These are phyloP conservation scores for Litchi chinensis DNA, from an alignment of 345 rosid species.

Conservation along the genomic window DNA sequence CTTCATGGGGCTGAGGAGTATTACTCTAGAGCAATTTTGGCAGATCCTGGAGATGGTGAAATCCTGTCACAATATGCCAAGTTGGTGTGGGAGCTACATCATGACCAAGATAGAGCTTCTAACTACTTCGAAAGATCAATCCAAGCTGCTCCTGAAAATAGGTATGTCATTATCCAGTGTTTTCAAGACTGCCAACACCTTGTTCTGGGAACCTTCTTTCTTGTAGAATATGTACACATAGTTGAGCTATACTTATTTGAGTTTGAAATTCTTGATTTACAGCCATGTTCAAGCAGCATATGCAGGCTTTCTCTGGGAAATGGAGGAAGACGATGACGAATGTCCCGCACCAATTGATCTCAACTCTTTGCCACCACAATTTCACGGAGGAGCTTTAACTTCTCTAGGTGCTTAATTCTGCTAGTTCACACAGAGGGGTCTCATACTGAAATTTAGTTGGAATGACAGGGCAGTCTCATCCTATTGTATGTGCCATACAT, in stretches of 20 bases:
- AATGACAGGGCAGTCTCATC: not conserved
- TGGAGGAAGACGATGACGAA: constrained; percentile 42
- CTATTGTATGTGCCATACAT: not conserved
- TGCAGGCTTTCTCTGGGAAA: constrained; percentile 66
- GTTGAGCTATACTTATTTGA: not conserved
- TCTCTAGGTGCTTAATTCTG: constrained; percentile 17
- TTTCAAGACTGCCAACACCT: not conserved
- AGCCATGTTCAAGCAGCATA: constrained; percentile 71
- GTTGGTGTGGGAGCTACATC: constrained; percentile 50
- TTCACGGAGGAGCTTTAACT: constrained; percentile 19
- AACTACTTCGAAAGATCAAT: constrained; percentile 51
- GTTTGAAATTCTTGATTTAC: not conserved
- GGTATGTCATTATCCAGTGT: constrained; percentile 23
- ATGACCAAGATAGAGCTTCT: constrained; percentile 43
- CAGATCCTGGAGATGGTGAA: constrained; percentile 59
- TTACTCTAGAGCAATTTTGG: constrained; percentile 53
- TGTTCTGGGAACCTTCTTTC: not conserved
- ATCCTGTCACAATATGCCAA: constrained; percentile 52
- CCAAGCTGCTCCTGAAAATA: constrained; percentile 54
- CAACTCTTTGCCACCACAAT: not conserved
- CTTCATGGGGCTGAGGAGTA: constrained; percentile 51
- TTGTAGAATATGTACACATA: not conserved
- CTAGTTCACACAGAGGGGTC: not conserved
- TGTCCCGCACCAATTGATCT: constrained; percentile 14
- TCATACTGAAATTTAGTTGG: not conserved